Evolutionary conservation across 1,139 yeast species (phyloP), one percentile per base, ranked within the genome.

Genomic region (Kodamaea ohmeri): DNA sequence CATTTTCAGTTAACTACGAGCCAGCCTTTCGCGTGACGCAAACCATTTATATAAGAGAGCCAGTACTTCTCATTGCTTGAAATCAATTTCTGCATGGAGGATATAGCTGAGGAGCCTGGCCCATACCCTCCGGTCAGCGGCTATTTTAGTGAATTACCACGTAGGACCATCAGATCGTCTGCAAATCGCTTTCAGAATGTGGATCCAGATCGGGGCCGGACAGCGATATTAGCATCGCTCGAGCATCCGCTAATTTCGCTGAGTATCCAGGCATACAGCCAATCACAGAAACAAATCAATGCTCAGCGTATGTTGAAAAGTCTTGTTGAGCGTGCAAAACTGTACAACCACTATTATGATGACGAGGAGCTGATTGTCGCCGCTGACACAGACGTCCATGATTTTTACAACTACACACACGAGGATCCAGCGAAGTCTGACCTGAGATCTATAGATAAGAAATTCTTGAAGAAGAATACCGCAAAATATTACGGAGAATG

Each of bases 241-340:
- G 44, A 41, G 18, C 41, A 41, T 18, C 44, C 44, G 11, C 34
- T 41, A 17, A 38, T 41, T n/a, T 38, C 44, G 17, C 39, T 33
- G 33, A 38, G 41, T 28, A 35, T 41, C 11, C 39, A 41, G 13
- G 44, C 44, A 14, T 41, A 41, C 30, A 41, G 32, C 32, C 41
- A 41, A 15, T 30, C 41, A 16, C 43, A 40, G 26, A 30, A 36
- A 22, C 34, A 33, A 22, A 20, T 18, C 17, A 4, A 27, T n/a
- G 32, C 32, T 4, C 37, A 35, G 28, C 37, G 37, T 25, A 12
- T 26, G 13, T 18, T 35, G 21, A 20, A 19, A 15, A 31, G 20
- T 25, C 18, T 36, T 9, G 32, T 38, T 16, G 41, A 33, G 17
- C 35, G 33, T 21, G 26, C 44, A 8, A 34, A 24, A n/a, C 24